Conservation (phyloP, 2,329 filamentous ascomycete genomes). For the Fusarium tjaetaba region DNA sequence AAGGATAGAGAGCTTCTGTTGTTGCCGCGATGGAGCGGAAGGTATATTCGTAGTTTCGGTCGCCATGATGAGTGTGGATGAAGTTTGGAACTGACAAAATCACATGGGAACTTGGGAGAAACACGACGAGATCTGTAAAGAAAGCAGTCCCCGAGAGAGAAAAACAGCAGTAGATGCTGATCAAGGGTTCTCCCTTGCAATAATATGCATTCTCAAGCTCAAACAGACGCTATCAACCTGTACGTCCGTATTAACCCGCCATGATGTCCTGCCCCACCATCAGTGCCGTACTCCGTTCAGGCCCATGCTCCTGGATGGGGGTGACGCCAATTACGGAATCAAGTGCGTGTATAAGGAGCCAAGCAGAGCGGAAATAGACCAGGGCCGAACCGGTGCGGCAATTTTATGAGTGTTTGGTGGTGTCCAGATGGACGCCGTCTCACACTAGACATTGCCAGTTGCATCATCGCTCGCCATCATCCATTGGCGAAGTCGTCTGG, state of each 20-base stretch:
- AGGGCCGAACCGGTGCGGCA: constrained; percentile 32
- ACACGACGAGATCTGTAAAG: neutral
- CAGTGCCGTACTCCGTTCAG: constrained; percentile 29
- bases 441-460: constrained; percentile 11
- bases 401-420: constrained; percentile 23
- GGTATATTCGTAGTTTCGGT: constrained; percentile 43
- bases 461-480: constrained; percentile 15
- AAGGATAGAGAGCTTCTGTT: constrained; percentile 66
- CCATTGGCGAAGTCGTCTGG: neutral
- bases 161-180: neutral
- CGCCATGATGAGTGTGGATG: constrained; percentile 42
- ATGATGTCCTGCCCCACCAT: constrained; percentile 35
- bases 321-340: constrained; percentile 28
- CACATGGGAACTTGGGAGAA: neutral
- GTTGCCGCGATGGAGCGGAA: constrained; percentile 44
- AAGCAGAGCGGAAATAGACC: constrained; percentile 7
- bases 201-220: constrained; percentile 28
- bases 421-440: constrained; percentile 1
- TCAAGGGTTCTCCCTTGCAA: constrained; percentile 24
- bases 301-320: constrained; percentile 29
- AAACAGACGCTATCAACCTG: constrained; percentile 25
- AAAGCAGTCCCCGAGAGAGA: neutral
- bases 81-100: neutral
- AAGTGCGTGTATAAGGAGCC: constrained; percentile 2
- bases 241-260: constrained; percentile 37